Evolutionary conservation across 805 yeast genomes (phyloP).

Genomic region (Candida parachauliodes): DNA sequence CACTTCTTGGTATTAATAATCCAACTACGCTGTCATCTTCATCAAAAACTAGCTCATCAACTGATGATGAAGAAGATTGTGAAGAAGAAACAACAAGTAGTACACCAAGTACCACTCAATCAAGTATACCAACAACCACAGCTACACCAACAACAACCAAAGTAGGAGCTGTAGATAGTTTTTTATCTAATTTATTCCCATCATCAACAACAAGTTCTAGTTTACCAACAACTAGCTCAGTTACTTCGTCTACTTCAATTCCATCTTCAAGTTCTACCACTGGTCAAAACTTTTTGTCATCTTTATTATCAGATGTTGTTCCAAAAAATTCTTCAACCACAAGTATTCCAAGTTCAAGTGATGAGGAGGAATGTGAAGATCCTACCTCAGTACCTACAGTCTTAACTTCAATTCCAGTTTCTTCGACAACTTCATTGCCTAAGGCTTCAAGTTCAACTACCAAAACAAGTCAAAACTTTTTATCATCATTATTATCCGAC

Average conservation of each 20-base stretch:
- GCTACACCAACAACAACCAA: slow-evolving; percentile 2
- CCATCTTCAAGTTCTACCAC: not conserved
- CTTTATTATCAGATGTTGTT: not conserved
- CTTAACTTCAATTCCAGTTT: not conserved
- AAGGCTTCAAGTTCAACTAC: not conserved
- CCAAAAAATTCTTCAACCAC: not conserved
- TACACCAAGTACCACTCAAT: not conserved
- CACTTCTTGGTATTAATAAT: not conserved
- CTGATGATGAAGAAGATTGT: slow-evolving; percentile 11
- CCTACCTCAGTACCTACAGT: slow-evolving; percentile 1
- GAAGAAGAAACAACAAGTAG: slow-evolving; percentile 6
- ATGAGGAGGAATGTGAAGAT: slow-evolving; percentile 13
- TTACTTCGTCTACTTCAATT: not conserved
- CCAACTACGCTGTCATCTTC: slow-evolving; percentile 2
- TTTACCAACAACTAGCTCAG: slow-evolving; percentile 1
- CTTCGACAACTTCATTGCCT: not conserved
- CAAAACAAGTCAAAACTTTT: not conserved
- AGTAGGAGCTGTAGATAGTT: slow-evolving; percentile 1
- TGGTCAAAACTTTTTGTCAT: not conserved
- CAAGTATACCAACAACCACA: not conserved
- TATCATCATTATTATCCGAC: not conserved
- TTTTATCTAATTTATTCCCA: slow-evolving; percentile 1
- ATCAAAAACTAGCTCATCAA: not conserved
- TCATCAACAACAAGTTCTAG: slow-evolving; percentile 1
- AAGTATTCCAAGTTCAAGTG: slow-evolving; percentile 1